A percentile compares a stretch with the other conserved stretches of the same genome.
These are phyloP conservation scores for Physcomitrellopsis africana DNA, from an alignment of 225 moss, liverwort and hornwort species.

Conservation along the genomic window DNA sequence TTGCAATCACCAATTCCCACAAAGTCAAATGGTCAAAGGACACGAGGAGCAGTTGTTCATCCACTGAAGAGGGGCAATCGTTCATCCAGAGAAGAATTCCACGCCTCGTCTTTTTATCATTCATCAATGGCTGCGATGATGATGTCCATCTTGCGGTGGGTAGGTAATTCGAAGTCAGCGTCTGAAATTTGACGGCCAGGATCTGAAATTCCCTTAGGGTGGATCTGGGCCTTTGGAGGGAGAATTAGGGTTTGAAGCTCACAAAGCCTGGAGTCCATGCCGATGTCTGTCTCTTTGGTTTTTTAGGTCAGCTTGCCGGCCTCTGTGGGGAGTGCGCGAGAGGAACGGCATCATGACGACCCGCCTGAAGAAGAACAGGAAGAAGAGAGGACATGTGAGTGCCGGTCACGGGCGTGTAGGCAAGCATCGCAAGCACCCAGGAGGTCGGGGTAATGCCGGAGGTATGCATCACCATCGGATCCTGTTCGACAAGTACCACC, in stretches of 20 bases:
- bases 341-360: constrained; percentile 45
- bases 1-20: no score
- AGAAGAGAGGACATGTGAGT: constrained; percentile 57
- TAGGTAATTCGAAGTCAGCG: no score
- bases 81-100: no score
- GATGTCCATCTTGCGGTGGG: no score
- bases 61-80: no score
- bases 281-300: rapidly evolving
- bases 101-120: no score
- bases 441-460: constrained; percentile 62
- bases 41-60: no score
- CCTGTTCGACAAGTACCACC: constrained; percentile 62
- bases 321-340: not conserved
- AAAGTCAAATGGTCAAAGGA: no score
- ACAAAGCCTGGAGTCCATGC: constrained; percentile 20
- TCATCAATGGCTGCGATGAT: no score
- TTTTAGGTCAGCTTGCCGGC: not conserved
- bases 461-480: constrained; percentile 63
- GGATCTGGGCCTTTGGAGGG: constrained; percentile 5
- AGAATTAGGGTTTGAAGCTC: constrained; percentile 41
- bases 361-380: constrained; percentile 58
- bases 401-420: constrained; percentile 59
- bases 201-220: no score
- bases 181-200: no score
- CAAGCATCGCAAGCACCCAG: constrained; percentile 61